Conservation (phyloP, 441 rosid species). For the Dalechampia spathulata region DNA sequence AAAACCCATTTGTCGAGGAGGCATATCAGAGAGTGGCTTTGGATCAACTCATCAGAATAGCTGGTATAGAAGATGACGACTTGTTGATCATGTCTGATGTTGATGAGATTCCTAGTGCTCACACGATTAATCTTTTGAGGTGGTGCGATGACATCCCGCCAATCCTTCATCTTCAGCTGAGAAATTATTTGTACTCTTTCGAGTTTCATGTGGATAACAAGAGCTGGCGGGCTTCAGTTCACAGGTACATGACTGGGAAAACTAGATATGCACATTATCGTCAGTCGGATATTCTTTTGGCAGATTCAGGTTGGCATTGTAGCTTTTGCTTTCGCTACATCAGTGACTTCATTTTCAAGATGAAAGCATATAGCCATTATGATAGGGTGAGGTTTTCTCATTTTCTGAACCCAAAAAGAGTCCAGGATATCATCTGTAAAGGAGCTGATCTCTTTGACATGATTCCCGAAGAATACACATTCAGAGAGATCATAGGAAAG, state of each 20-base stretch:
- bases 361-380: conserved; percentile 89
- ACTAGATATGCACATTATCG: conserved; percentile 83
- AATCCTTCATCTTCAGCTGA: conserved; percentile 66
- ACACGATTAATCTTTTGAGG: conserved; percentile 67
- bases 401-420: conserved; percentile 57
- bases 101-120: conserved; percentile 92
- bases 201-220: conserved; percentile 62
- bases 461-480: conserved; percentile 87
- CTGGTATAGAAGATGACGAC: conserved; percentile 85
- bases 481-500: conserved; percentile 73
- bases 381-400: conserved; percentile 78
- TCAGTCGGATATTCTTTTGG: conserved; percentile 49
- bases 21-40: conserved; percentile 77
- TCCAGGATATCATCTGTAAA: conserved; percentile 75
- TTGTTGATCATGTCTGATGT: conserved; percentile 92
- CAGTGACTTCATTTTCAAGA: conserved; percentile 72
- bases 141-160: too few relatives aligned
- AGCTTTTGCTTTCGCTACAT: conserved; percentile 62
- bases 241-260: conserved; percentile 44
- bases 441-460: conserved; percentile 75
- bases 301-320: conserved; percentile 84
- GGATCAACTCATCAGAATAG: conserved; percentile 67
- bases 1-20: conserved; percentile 83
- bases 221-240: conserved; percentile 92
- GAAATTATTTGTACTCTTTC: conserved; percentile 71